Conservation (phyloP, 1,139 yeast genomes). For the Spencermartinsiella ligniputridi region DNA sequence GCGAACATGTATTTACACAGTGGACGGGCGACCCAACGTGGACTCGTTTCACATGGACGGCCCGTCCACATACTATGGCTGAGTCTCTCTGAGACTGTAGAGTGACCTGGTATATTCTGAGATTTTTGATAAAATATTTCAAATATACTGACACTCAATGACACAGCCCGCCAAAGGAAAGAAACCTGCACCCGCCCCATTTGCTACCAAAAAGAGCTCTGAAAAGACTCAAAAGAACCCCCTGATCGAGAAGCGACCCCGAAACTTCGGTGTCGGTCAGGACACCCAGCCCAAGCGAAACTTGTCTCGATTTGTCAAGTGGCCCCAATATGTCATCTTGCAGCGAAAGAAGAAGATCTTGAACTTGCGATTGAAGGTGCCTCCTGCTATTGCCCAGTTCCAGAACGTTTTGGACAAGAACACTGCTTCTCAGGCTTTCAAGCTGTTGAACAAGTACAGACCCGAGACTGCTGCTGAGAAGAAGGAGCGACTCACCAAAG, state of each 20-base stretch:
- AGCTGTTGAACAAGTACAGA: conserved; percentile 96
- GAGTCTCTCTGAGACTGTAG: conserved; percentile 32
- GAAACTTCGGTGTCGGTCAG: conserved; percentile 96
- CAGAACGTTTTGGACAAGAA: conserved; percentile 93
- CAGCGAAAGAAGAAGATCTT: conserved; percentile 98
- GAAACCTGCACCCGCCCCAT: conserved; percentile 92
- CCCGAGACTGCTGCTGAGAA: conserved; percentile 96
- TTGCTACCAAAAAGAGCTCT: conserved; percentile 46
- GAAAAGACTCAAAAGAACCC: conserved; percentile 51
- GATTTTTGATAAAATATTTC: too few species aligned
- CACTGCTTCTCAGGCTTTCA: conserved; percentile 95
- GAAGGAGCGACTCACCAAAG: conserved; percentile 98
- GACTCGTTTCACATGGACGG: too few species aligned
- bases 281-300: conserved; percentile 91
- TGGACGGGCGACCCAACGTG: too few species aligned
- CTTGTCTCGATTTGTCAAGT: conserved; percentile 92
- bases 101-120: conserved; percentile 27
- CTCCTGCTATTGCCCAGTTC: conserved; percentile 97
- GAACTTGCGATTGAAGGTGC: conserved; percentile 94
- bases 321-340: conserved; percentile 97
- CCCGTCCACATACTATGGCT: conserved; percentile 17
- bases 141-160: conserved; percentile 55
- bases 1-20: too few species aligned
- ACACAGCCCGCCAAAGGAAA: conserved; percentile 67
- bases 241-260: conserved; percentile 80